Percentiles rank a stretch among this genome's conserved stretches.
phyloP scores from a whole-genome alignment of 108 stramenopile species.

The Seminavis robusta region DNA sequence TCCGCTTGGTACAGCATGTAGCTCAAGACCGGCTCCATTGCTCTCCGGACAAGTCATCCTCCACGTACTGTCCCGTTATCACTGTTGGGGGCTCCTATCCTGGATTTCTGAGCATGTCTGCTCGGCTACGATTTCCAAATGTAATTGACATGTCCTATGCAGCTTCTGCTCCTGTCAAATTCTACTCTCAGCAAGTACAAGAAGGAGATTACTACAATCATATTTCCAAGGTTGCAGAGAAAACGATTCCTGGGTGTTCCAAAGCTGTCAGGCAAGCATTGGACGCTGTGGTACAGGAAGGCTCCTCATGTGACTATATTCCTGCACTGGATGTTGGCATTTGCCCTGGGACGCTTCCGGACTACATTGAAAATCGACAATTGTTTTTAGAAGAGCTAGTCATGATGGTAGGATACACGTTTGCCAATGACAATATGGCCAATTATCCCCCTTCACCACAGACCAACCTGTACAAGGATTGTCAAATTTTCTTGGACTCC shows the following conservation, averaged over 20 bases:
- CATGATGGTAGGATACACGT: constrained; percentile 82
- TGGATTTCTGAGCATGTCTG: constrained; percentile 71
- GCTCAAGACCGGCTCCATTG: constrained; percentile 26
- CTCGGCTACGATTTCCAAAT: constrained; percentile 57
- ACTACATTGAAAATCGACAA: constrained; percentile 36
- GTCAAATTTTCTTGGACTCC: constrained; percentile 48
- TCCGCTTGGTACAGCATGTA: constrained; percentile 40
- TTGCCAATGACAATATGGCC: constrained; percentile 85
- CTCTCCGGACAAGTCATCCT: constrained; percentile 17
- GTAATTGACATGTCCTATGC: constrained; percentile 76
- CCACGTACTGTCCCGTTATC: constrained; percentile 74
- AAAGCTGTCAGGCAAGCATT: constrained; percentile 13
- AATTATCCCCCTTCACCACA: constrained; percentile 73
- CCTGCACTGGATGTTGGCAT: constrained; percentile 14
- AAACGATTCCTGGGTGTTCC: constrained; percentile 49
- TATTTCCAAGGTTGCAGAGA: constrained; percentile 59
- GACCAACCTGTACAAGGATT: constrained; percentile 48
- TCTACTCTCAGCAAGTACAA: constrained; percentile 70
- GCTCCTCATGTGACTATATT: constrained; percentile 9
- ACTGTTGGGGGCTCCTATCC: constrained; percentile 82
- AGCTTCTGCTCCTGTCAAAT: constrained; percentile 65
- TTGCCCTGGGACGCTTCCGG: constrained; percentile 46
- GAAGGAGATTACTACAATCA: constrained; percentile 65
- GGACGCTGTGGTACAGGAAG: constrained; percentile 12
- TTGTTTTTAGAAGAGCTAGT: constrained; percentile 60